Conservation (phyloP, 2,329 filamentous ascomycete species). For the Dothistroma pini region DNA sequence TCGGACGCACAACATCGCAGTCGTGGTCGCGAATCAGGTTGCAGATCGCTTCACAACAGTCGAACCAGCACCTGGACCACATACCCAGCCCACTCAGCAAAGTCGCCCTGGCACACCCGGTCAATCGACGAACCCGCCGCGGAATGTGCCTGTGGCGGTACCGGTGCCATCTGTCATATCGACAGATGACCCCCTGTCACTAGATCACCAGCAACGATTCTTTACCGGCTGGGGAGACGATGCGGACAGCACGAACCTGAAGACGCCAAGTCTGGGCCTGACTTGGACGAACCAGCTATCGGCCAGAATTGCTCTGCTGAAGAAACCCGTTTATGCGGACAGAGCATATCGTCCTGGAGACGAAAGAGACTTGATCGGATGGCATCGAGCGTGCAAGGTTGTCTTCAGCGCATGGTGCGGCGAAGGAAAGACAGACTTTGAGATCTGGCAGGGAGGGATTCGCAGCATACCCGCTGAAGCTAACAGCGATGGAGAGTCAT, state of each 20-base stretch:
- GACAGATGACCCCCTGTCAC: conserved; percentile 58
- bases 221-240: conserved; percentile 91
- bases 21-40: conserved; percentile 95
- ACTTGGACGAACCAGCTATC: conserved; percentile 90
- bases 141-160: conserved; percentile 1
- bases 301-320: conserved; percentile 75
- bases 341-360: conserved; percentile 41
- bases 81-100: conserved; percentile 18
- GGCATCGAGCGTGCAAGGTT: conserved; percentile 78
- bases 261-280: conserved; percentile 82
- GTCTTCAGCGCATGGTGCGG: conserved; percentile 79
- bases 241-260: conserved; percentile 49
- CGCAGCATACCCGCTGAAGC: conserved; percentile 4
- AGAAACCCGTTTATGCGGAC: conserved; percentile 54
- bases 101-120: conserved; percentile 22
- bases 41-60: conserved; percentile 68
- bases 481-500: not conserved
- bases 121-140: conserved; percentile 1
- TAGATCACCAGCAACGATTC: conserved; percentile 90
- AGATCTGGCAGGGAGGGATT: conserved; percentile 65
- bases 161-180: conserved; percentile 35
- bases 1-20: conserved; percentile 66
- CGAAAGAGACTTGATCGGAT: conserved; percentile 51
- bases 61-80: conserved; percentile 11
- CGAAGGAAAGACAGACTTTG: conserved; percentile 64